Evolutionary conservation across 2,329 filamentous ascomycete species (phyloP).

Genomic region (Beauveria pseudobassiana): DNA sequence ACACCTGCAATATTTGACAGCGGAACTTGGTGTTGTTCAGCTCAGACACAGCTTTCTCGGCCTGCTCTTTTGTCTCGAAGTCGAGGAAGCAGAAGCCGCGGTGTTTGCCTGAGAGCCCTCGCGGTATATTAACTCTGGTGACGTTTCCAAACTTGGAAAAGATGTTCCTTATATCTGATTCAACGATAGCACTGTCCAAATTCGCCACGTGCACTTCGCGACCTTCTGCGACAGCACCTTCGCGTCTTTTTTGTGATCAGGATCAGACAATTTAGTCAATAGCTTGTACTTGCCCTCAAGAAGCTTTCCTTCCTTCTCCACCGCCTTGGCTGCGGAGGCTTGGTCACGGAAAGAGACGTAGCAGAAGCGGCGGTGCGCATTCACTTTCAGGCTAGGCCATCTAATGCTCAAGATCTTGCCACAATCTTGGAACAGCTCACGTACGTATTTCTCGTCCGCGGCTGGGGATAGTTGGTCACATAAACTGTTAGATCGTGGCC

Average conservation of each 20-base stretch:
- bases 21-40: conserved; percentile 66
- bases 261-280: conserved; percentile 77
- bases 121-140: conserved; percentile 63
- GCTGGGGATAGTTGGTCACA: conserved; percentile 83
- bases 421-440: conserved; percentile 61
- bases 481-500: conserved; percentile 78
- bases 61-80: conserved; percentile 63
- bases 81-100: conserved; percentile 77
- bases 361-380: conserved; percentile 85
- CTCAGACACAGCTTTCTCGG: conserved; percentile 55
- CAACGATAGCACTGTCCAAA: conserved; percentile 52
- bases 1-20: conserved; percentile 60
- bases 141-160: conserved; percentile 74
- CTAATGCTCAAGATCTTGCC: conserved; percentile 80
- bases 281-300: conserved; percentile 64
- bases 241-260: conserved; percentile 65
- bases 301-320: conserved; percentile 61
- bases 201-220: conserved; percentile 77
- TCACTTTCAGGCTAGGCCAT: conserved; percentile 85
- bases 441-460: conserved; percentile 64
- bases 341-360: conserved; percentile 80
- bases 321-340: conserved; percentile 63
- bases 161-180: conserved; percentile 60
- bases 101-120: conserved; percentile 57
- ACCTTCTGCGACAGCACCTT: conserved; percentile 76